Conservation (phyloP, 129 eudicot genomes). For the Sambucus nigra region DNA sequence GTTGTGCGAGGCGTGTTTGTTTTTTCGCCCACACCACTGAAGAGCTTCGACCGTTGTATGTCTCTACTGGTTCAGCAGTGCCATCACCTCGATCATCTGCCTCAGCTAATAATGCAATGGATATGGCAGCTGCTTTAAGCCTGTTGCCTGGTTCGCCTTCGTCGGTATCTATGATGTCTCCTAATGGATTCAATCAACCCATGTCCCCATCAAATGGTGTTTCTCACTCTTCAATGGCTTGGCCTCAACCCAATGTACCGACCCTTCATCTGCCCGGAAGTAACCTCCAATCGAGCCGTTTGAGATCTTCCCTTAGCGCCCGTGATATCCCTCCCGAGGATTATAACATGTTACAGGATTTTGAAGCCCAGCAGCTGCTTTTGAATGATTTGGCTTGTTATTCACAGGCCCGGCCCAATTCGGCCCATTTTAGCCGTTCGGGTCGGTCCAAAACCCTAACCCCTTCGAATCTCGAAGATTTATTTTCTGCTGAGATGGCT, state of each 20-base stretch:
- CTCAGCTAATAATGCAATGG: conserved; percentile 57
- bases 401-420: conserved; percentile 53
- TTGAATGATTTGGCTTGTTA: conserved; percentile 51
- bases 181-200: conserved; percentile 50
- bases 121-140: conserved; percentile 80
- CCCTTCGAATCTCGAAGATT: conserved; percentile 87
- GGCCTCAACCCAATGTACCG: conserved; percentile 90
- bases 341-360: conserved; percentile 48
- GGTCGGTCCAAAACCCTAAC: conserved; percentile 49
- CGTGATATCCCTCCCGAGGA: conserved; percentile 77
- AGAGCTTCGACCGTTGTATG: conserved; percentile 73
- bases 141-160: conserved; percentile 90
- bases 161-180: conserved; percentile 59
- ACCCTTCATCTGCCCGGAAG: conserved; percentile 84
- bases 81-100: conserved; percentile 73
- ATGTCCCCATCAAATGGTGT: conserved; percentile 71
- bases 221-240: conserved; percentile 39
- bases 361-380: conserved; percentile 47
- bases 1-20: conserved; percentile 75
- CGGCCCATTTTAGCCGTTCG: conserved; percentile 34
- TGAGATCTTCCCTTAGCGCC: conserved; percentile 82
- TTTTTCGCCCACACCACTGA: conserved; percentile 74
- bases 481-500: conserved; percentile 57
- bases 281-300: conserved; percentile 78
- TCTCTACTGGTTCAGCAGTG: conserved; percentile 84